phyloP scores from a whole-genome alignment of 2,329 filamentous ascomycete genomes.

The Fonsecaea erecta region DNA sequence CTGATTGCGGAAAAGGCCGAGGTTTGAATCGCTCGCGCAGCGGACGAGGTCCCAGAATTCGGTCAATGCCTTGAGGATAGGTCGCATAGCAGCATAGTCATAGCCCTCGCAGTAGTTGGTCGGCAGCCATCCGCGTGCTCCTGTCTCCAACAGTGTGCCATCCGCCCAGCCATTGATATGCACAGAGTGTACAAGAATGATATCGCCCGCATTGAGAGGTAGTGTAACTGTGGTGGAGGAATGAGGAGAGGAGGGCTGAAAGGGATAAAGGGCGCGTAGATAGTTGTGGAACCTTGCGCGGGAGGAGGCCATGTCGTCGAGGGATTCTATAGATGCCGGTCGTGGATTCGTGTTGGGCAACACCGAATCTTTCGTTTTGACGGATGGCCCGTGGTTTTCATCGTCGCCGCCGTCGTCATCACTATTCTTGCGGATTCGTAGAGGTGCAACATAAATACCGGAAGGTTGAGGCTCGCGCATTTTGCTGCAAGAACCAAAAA shows the following conservation, averaged over 20 bases:
- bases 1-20: slow-evolving; percentile 82
- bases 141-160: slow-evolving; percentile 83
- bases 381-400: slow-evolving; percentile 35
- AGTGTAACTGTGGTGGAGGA: slow-evolving; percentile 87
- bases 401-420: slow-evolving; percentile 10
- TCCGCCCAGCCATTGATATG: slow-evolving; percentile 99
- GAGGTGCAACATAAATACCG: slow-evolving; percentile 40
- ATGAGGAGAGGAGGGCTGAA: slow-evolving; percentile 76
- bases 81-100: slow-evolving; percentile 83
- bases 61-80: slow-evolving; percentile 80
- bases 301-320: slow-evolving; percentile 49
- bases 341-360: slow-evolving; percentile 10
- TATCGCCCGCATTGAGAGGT: slow-evolving; percentile 84
- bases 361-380: slow-evolving; percentile 2
- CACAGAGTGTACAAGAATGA: slow-evolving; percentile 92
- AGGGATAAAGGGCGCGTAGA: slow-evolving; percentile 89
- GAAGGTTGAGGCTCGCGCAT: slow-evolving; percentile 31
- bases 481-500: slow-evolving; percentile 9
- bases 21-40: slow-evolving; percentile 74
- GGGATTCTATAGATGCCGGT: slow-evolving; percentile 41
- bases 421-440: slow-evolving; percentile 34
- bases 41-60: slow-evolving; percentile 91
- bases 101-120: slow-evolving; percentile 98
- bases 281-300: slow-evolving; percentile 88
- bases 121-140: slow-evolving; percentile 89